phyloP scores from a whole-genome alignment of 495 filamentous ascomycete genomes.

The Chaetomium tenue region DNA sequence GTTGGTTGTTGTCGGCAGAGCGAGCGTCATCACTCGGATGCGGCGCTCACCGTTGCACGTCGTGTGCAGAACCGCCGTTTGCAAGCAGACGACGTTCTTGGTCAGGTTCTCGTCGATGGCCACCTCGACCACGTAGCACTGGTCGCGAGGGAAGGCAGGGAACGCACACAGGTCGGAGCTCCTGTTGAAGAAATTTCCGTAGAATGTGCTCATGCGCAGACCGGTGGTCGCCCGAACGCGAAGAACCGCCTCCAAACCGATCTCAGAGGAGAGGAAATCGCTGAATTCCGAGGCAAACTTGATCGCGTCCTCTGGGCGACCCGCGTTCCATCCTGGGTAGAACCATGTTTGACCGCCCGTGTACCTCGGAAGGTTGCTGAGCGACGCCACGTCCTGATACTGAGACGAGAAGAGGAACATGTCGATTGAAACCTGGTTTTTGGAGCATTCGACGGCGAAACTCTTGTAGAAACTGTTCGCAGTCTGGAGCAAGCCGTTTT shows the following conservation, averaged over 20 bases:
- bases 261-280: slow-evolving; percentile 91
- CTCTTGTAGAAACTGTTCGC: slow-evolving; percentile 97
- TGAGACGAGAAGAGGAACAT: slow-evolving; percentile 98
- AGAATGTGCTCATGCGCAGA: slow-evolving; percentile 94
- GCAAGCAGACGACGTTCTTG: slow-evolving; percentile 93
- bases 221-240: slow-evolving; percentile 94
- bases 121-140: slow-evolving; percentile 98
- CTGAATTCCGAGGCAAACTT: slow-evolving; percentile 97
- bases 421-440: slow-evolving; percentile 96
- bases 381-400: slow-evolving; percentile 94
- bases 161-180: slow-evolving; percentile 96
- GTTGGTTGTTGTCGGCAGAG: slow-evolving; percentile 86
- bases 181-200: slow-evolving; percentile 99
- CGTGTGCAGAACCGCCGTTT: slow-evolving; percentile 95
- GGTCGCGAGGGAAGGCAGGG: slow-evolving; percentile 94
- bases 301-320: slow-evolving; percentile 87
- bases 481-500: slow-evolving; percentile 82
- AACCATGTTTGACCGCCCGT: slow-evolving; percentile 98
- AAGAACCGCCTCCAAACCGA: slow-evolving; percentile 93
- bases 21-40: slow-evolving; percentile 91
- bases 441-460: slow-evolving; percentile 97
- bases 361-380: slow-evolving; percentile 91
- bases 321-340: slow-evolving; percentile 97
- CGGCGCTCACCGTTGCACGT: slow-evolving; percentile 96
- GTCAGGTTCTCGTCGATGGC: slow-evolving; percentile 92